These are phyloP conservation scores for Nicotiana knightiana DNA, from an alignment of 257 asterid species.

Conservation along the genomic window DNA sequence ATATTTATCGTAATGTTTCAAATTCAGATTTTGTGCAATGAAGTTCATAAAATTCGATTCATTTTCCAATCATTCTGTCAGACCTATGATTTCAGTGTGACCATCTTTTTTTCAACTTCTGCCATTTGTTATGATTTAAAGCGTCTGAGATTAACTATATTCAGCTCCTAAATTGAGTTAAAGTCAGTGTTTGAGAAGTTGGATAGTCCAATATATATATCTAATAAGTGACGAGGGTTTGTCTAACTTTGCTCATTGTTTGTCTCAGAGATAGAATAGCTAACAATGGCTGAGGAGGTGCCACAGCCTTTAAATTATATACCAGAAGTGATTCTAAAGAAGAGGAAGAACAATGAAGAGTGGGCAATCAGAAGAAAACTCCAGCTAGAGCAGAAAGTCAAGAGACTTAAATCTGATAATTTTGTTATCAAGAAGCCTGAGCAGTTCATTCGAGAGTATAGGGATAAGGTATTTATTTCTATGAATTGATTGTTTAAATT, in stretches of 20 bases:
- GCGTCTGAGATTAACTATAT: background rate
- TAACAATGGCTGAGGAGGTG: conserved; percentile 51
- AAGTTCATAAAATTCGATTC: background rate
- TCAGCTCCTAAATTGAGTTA: background rate
- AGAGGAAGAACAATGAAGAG: conserved; percentile 82
- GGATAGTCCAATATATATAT: background rate
- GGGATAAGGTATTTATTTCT: conserved; percentile 51
- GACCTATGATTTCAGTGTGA: background rate
- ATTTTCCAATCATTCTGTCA: background rate
- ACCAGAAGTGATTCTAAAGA: conserved; percentile 82
- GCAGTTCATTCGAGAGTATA: conserved; percentile 68
- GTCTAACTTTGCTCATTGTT: too few species aligned
- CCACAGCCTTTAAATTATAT: conserved; percentile 47
- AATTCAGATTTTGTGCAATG: background rate
- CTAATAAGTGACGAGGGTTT: background rate
- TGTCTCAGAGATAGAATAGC: background rate
- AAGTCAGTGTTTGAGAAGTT: background rate
- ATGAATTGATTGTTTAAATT: background rate
- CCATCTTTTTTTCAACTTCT: background rate
- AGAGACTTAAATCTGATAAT: conserved; percentile 42
- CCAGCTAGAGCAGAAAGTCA: conserved; percentile 60
- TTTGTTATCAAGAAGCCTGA: conserved; percentile 72
- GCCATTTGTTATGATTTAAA: background rate
- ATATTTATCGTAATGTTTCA: background rate
- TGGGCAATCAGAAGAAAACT: conserved; percentile 80